A percentile compares a stretch with the other conserved stretches of the same genome.
phyloP scores from a whole-genome alignment of 768 basidiomycete genomes.

The Podaxis sp. region DNA sequence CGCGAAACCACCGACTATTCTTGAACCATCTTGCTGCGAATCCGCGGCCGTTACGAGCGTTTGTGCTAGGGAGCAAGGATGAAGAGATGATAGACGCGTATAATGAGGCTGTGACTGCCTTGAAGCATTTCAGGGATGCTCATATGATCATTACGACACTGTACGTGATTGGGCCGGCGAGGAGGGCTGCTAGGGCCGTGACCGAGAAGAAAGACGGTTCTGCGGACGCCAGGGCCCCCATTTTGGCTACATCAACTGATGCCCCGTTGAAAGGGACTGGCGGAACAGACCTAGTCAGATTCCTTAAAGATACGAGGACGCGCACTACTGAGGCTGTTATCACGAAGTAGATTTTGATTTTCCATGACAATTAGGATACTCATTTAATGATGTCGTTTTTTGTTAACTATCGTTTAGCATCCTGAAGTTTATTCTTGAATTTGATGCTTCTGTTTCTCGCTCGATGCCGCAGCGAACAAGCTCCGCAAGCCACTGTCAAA shows the following conservation, averaged over 20 bases:
- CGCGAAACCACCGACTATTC: slow-evolving; percentile 75
- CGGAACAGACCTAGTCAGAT: slow-evolving; percentile 74
- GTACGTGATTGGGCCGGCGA: slow-evolving; percentile 77
- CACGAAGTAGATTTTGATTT: neutral
- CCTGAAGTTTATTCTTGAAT: too few relatives aligned
- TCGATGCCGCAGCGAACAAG: too few relatives aligned
- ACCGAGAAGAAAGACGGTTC: slow-evolving; percentile 16
- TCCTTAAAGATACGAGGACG: slow-evolving; percentile 73
- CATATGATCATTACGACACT: slow-evolving; percentile 77
- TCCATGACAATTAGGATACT: neutral
- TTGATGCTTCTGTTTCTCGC: too few relatives aligned
- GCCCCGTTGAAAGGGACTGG: slow-evolving; percentile 67
- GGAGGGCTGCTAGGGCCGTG: slow-evolving; percentile 29
- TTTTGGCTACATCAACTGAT: slow-evolving; percentile 16
- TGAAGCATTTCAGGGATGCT: slow-evolving; percentile 76
- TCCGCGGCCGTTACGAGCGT: slow-evolving; percentile 58
- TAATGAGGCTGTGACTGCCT: slow-evolving; percentile 60
- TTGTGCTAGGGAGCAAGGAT: slow-evolving; percentile 43
- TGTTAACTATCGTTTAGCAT: too few relatives aligned
- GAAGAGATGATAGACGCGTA: slow-evolving; percentile 51
- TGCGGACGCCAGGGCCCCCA: slow-evolving; percentile 4
- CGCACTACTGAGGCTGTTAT: slow-evolving; percentile 54
- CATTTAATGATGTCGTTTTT: neutral
- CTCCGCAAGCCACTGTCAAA: too few relatives aligned
- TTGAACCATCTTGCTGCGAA: slow-evolving; percentile 62